Conservation (phyloP, 306 rosid species). For the Inga oerstediana region DNA sequence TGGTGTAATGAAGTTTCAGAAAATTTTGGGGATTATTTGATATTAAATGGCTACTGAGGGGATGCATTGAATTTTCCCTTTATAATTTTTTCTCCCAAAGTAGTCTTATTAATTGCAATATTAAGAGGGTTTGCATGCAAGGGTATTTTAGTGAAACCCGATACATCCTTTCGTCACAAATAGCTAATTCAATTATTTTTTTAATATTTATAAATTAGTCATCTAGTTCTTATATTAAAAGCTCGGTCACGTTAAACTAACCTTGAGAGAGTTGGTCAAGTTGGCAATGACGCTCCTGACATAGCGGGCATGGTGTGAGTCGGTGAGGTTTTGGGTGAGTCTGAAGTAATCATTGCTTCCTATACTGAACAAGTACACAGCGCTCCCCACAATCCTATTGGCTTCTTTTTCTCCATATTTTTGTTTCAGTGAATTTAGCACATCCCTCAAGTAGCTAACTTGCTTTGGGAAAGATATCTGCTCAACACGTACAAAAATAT, state of each 20-base stretch:
- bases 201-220: too few species aligned
- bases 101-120: too few species aligned
- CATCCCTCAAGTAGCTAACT: slow-evolving; percentile 37
- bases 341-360: slow-evolving; percentile 46
- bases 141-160: too few species aligned
- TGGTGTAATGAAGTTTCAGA: too few species aligned
- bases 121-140: too few species aligned
- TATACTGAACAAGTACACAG: slow-evolving; percentile 44
- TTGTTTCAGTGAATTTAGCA: slow-evolving; percentile 25
- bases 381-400: slow-evolving; percentile 29
- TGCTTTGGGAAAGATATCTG: slow-evolving; percentile 43
- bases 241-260: background rate
- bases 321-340: slow-evolving; percentile 33
- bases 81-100: too few species aligned
- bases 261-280: slow-evolving; percentile 36
- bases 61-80: too few species aligned
- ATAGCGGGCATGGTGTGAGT: slow-evolving; percentile 17
- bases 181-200: too few species aligned
- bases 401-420: slow-evolving; percentile 39
- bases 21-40: too few species aligned
- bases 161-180: too few species aligned
- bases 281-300: slow-evolving; percentile 43
- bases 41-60: too few species aligned
- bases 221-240: background rate
- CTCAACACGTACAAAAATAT: background rate